Evolutionary conservation across 2,329 filamentous ascomycete species (phyloP).

Genomic region (Alternaria longipes): DNA sequence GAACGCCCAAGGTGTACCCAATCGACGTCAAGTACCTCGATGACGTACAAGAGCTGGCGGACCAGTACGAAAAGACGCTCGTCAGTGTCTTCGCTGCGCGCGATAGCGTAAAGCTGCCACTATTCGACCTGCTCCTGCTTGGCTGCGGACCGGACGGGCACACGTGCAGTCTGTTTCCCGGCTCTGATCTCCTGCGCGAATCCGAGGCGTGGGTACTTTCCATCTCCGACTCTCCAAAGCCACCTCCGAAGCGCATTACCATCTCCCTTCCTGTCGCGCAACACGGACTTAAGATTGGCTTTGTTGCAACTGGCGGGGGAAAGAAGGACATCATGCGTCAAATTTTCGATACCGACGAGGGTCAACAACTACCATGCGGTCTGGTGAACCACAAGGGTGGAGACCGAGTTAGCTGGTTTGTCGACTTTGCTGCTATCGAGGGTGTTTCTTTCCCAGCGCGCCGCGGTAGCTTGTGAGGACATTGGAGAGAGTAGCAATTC

Average conservation of each 20-base stretch:
- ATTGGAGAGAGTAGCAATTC: background rate
- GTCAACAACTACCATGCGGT: constrained; percentile 79
- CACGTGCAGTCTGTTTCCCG: constrained; percentile 95
- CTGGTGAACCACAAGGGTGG: constrained; percentile 85
- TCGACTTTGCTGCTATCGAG: constrained; percentile 84
- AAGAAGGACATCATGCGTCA: constrained; percentile 94
- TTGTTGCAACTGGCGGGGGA: constrained; percentile 86
- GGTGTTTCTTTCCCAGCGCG: constrained; percentile 80
- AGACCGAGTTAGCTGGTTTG: constrained; percentile 95
- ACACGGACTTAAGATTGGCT: constrained; percentile 85
- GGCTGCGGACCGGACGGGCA: constrained; percentile 96
- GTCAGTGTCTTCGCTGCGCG: constrained; percentile 87
- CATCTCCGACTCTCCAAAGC: constrained; percentile 94
- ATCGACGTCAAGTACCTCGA: constrained; percentile 76
- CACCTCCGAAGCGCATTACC: constrained; percentile 88
- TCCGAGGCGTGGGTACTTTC: constrained; percentile 89
- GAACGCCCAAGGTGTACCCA: constrained; percentile 76
- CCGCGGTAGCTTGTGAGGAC: constrained; percentile 68
- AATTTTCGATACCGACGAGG: constrained; percentile 84
- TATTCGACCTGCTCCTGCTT: constrained; percentile 93
- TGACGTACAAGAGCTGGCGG: constrained; percentile 90
- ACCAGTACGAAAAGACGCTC: constrained; percentile 89
- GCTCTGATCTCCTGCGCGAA: constrained; percentile 86
- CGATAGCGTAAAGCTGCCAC: constrained; percentile 92
- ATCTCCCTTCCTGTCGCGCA: constrained; percentile 90